Evolutionary conservation across 2,329 filamentous ascomycete species (phyloP), one percentile per base, ranked within the genome.

Genomic region (Aspergillus brasiliensis): DNA sequence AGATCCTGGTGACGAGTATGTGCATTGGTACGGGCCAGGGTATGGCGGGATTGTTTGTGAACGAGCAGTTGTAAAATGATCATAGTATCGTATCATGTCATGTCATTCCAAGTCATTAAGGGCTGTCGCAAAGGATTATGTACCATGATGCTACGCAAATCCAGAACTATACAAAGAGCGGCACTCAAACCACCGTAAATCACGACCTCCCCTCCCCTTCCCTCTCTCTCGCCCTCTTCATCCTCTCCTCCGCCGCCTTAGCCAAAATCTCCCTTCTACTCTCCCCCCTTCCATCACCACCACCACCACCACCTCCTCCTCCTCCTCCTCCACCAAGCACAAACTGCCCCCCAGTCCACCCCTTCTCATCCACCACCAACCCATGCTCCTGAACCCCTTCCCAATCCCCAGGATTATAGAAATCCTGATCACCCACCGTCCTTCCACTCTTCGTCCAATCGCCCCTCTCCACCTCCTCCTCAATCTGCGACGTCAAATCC

Each of bases 1-100:
- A 92, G 90, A 83, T 97, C 67, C 78, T 97, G 63, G 80, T 98
- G 71, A 97, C 92, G 19, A 95, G 90, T 74, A 98, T 97, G 93
- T 97, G 86, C 71, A 87, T 88, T 75, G 86, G 86, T 49, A 88
- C 85, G 55, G 86, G 86, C 8, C 85, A 86, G 78, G 86, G 86
- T 44, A 89, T 89, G 86, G 86, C 86, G 52, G 86, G 85, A 44
- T 68, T 88, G 68, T 86, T 88, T 70, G 82, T 88, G 54, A 88
- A 88, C 70, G 86, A 88, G 80, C 84, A 87, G 73, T 23, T 81
- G 27, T 65, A 60, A 7, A 7, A 15, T 13, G 31, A 13, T 5
- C 10, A 6, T 1, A 34, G 4, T 34, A 34, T 34, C 11, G 11
- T 34, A 38, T 51, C 40, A 23, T 42, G 34, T 44, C 37, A 61